Evolutionary conservation across 73 alveolate genomes (phyloP).

Genomic region (Paramecium biaurelia): DNA sequence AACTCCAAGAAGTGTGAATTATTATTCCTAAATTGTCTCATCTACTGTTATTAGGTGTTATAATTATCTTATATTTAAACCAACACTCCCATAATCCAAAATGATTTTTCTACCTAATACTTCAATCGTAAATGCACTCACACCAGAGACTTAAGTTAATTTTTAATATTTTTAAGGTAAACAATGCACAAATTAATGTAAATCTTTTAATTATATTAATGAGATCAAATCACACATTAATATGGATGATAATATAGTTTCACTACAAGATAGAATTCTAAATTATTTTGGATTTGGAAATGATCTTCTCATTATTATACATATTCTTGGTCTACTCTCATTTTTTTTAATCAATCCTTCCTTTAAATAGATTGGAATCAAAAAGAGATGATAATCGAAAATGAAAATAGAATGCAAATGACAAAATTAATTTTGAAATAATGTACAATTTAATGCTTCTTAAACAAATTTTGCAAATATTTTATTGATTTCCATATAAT

Average conservation of each 20-base stretch:
- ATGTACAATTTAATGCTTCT: not conserved
- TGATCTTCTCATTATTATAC: not conserved
- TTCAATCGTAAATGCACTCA: not conserved
- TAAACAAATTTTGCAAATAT: not conserved
- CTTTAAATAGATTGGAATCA: not conserved
- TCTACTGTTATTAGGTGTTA: not conserved
- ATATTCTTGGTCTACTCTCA: not conserved
- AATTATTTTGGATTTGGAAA: not conserved
- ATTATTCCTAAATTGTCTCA: not conserved
- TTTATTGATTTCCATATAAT: not conserved
- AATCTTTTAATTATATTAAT: not conserved
- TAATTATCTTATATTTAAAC: not conserved
- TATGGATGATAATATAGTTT: not conserved
- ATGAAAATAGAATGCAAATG: constrained; percentile 5
- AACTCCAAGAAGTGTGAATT: not conserved
- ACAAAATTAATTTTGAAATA: not conserved
- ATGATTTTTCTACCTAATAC: constrained; percentile 6
- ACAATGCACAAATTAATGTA: not conserved
- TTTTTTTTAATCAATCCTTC: not conserved
- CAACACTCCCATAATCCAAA: constrained; percentile 16
- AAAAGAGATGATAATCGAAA: constrained; percentile 2
- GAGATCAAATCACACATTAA: constrained; percentile 24
- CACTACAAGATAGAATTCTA: not conserved
- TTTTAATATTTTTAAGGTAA: not conserved
- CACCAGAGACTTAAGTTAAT: not conserved